Evolutionary conservation across 306 rosid genomes (phyloP).

Genomic region (Bauhinia variegata): DNA sequence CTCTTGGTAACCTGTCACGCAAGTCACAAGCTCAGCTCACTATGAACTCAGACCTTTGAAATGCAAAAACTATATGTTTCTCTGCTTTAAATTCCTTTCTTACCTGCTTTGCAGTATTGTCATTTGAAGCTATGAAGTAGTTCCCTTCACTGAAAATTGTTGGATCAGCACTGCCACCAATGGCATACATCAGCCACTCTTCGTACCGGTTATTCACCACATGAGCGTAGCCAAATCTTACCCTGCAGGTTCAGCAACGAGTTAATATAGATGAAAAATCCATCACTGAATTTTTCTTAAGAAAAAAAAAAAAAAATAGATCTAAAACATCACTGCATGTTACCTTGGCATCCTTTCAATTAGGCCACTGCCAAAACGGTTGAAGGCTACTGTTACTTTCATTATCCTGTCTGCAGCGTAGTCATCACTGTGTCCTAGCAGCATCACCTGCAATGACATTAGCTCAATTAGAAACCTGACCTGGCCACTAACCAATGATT

Average conservation of each 20-base stretch:
- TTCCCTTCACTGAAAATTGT: conserved; percentile 83
- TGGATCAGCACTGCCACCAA: conserved; percentile 90
- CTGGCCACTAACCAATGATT: too few species aligned
- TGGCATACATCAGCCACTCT: conserved; percentile 81
- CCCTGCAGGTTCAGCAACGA: conserved; percentile 48
- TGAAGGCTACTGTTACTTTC: conserved; percentile 47
- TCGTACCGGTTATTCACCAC: conserved; percentile 79
- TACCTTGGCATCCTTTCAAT: conserved; percentile 82
- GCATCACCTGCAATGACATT: conserved; percentile 63
- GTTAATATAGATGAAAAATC: background rate
- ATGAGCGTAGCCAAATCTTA: conserved; percentile 87
- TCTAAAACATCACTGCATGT: background rate
- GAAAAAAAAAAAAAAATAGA: background rate
- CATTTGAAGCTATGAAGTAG: conserved; percentile 62
- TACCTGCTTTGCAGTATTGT: conserved; percentile 58
- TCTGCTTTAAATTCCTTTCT: background rate
- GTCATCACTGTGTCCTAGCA: conserved; percentile 72
- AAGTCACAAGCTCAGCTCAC: background rate
- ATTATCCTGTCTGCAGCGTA: conserved; percentile 58
- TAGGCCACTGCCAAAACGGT: conserved; percentile 50
- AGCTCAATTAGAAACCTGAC: background rate
- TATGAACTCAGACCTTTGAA: background rate
- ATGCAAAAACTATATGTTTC: too few species aligned
- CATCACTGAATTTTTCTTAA: background rate
- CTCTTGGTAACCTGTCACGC: conserved; percentile 73